phyloP scores from a whole-genome alignment of 352 stramenopile genomes.

The Phytopythium ostracodes region DNA sequence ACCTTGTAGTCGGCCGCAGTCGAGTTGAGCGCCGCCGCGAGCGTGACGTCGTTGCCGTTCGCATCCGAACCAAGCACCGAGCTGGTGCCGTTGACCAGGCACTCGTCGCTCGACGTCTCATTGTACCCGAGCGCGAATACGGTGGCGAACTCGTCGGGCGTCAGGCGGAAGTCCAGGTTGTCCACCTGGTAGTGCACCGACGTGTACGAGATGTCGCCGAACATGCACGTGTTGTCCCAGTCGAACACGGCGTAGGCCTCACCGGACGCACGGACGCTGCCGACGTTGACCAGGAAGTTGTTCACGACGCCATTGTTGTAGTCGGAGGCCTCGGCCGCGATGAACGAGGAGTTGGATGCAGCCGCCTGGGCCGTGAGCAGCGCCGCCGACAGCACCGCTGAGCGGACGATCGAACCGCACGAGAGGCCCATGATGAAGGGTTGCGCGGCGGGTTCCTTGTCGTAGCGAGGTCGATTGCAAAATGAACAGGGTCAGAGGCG shows the following conservation, averaged over 20 bases:
- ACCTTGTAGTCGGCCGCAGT: slow-evolving; percentile 42
- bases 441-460: not conserved
- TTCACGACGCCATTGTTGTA: slow-evolving; percentile 55
- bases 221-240: slow-evolving; percentile 72
- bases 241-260: slow-evolving; percentile 54
- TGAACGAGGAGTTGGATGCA: slow-evolving; percentile 22
- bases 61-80: slow-evolving; percentile 39
- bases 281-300: slow-evolving; percentile 33
- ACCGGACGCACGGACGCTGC: slow-evolving; percentile 22
- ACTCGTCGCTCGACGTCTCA: slow-evolving; percentile 37
- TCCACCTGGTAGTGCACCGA: slow-evolving; percentile 56
- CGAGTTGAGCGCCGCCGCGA: slow-evolving; percentile 23
- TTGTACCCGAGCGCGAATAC: slow-evolving; percentile 55
- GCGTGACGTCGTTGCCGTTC: slow-evolving; percentile 35
- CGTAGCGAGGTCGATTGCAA: not conserved
- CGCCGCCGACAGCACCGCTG: slow-evolving; percentile 14
- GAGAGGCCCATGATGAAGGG: slow-evolving; percentile 1
- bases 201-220: slow-evolving; percentile 63
- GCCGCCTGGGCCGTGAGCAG: slow-evolving; percentile 13
- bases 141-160: slow-evolving; percentile 31
- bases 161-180: slow-evolving; percentile 49
- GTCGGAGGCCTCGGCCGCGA: slow-evolving; percentile 41
- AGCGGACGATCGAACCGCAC: slow-evolving; percentile 11
- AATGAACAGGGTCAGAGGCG: not conserved
- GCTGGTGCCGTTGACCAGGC: slow-evolving; percentile 35